These are phyloP conservation scores for Mycena albidolilacea DNA, from an alignment of 768 basidiomycete genomes.

Conservation along the genomic window DNA sequence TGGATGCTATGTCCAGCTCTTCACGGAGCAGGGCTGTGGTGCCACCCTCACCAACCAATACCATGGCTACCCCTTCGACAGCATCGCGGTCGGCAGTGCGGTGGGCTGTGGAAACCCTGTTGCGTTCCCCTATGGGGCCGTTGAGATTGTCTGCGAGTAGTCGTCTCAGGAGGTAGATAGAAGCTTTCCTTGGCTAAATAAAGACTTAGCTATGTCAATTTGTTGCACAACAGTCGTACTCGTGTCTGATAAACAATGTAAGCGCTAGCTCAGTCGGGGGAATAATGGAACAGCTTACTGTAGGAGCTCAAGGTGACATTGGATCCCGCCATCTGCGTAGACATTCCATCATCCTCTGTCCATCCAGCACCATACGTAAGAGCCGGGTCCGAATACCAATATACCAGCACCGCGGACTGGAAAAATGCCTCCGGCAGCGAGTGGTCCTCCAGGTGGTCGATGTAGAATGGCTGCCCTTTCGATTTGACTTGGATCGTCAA, in stretches of 20 bases:
- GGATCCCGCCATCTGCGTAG: background rate
- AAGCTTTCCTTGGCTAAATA: background rate
- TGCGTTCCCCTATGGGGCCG: background rate
- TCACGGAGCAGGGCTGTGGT: too few species aligned
- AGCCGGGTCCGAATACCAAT: background rate
- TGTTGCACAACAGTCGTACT: background rate
- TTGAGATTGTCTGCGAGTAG: too few species aligned
- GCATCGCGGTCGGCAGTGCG: background rate
- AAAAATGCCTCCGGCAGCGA: too few species aligned
- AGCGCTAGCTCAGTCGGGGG: too few species aligned
- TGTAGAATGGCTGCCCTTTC: too few species aligned
- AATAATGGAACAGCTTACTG: background rate
- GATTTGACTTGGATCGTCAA: too few species aligned
- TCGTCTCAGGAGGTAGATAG: background rate
- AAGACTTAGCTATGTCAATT: background rate
- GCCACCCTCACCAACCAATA: too few species aligned
- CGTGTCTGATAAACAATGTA: too few species aligned
- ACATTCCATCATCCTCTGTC: background rate
- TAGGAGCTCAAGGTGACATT: background rate
- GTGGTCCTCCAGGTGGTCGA: too few species aligned
- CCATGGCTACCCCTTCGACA: too few species aligned
- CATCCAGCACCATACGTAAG: background rate
- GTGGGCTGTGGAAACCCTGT: background rate
- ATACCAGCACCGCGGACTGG: background rate
- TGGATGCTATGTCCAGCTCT: too few species aligned